Base-by-base conservation (phyloP, 2,329 filamentous ascomycete species). In the Chaetomium strumarium region DNA sequence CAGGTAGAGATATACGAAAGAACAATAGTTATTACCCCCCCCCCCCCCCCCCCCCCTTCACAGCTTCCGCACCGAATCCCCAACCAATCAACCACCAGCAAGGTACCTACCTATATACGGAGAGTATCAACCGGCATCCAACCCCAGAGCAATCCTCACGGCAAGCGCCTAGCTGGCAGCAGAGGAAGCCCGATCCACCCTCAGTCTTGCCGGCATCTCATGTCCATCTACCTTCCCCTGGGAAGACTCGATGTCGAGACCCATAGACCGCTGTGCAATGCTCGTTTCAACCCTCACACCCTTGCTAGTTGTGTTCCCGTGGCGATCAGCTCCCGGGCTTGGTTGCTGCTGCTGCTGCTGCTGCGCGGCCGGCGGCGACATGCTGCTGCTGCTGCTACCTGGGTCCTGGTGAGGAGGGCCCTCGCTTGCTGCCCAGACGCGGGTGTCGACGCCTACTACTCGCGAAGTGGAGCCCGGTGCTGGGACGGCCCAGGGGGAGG, bases 281-380 rank as follows among this genome's bases (percentile, higher is more conserved):
- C 42, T 44, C 33, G 58, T 60, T 49, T 59, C 51, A 12, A 60
- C 46, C n/a, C 47, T 44, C 40, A 51, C 51, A 6, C 45, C 48
- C 36, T 16, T 16, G 4, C 37, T 16, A 2, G 33, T 14, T 16
- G 34, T n/a, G n/a, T n/a, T 14, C 12, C 34, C 34, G 5, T 5
- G 11, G 12, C 5, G 11, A 36, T 14, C 13, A 33, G 34, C 34
- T 8, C 34, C 34, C 7, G 34, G 13, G 10, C 8, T 14, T 14
- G 13, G 34, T 34, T 34, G 33, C 33, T 4, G 34, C 12, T n/a
- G 34, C 14, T 34, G 33, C 33, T 4, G 34, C 12, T n/a, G 34
- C 14, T n/a, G 34, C 34, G n/a, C 13, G 13, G 14, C 2, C 34
- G 8, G 34, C 12, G n/a, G 34, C 8, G 9, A 16, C 29, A 8